These are phyloP conservation scores for Forsythia viridissima DNA, from an alignment of 257 asterid genomes.

Conservation along the genomic window DNA sequence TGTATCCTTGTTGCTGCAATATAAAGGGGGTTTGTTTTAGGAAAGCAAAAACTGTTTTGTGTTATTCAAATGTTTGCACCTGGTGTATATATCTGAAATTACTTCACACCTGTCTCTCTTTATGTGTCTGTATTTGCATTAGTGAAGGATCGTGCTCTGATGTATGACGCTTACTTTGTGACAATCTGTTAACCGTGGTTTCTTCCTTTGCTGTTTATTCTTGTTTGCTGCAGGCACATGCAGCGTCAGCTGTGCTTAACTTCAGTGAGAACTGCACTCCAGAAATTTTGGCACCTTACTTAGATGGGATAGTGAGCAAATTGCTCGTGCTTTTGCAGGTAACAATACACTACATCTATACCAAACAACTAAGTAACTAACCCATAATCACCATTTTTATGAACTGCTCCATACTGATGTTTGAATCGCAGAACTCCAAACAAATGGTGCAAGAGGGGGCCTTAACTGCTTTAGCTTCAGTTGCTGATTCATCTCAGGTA, in stretches of 20 bases:
- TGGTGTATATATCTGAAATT: background rate
- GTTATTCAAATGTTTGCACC: background rate
- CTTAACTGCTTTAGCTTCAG: constrained; percentile 90
- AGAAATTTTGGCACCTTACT: constrained; percentile 77
- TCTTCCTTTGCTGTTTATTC: background rate
- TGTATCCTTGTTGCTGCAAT: background rate
- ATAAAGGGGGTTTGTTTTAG: background rate
- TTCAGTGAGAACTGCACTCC: constrained; percentile 94
- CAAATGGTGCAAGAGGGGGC: constrained; percentile 99
- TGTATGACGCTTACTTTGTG: background rate
- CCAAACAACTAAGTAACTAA: background rate
- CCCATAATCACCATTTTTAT: background rate
- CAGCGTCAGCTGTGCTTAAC: constrained; percentile 94
- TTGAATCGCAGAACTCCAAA: constrained; percentile 70
- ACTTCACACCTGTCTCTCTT: background rate
- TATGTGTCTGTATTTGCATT: background rate
- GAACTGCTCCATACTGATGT: constrained; percentile 11
- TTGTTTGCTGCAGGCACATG: constrained; percentile 72
- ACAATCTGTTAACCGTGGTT: background rate
- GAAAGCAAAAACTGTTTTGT: background rate
- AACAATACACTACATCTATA: background rate
- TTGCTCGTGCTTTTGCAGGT: constrained; percentile 87
- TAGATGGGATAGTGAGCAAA: constrained; percentile 83
- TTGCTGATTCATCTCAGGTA: constrained; percentile 97
- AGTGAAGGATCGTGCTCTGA: background rate